phyloP scores from a whole-genome alignment of 2,329 filamentous ascomycete genomes.

The Dactylellina sp. region DNA sequence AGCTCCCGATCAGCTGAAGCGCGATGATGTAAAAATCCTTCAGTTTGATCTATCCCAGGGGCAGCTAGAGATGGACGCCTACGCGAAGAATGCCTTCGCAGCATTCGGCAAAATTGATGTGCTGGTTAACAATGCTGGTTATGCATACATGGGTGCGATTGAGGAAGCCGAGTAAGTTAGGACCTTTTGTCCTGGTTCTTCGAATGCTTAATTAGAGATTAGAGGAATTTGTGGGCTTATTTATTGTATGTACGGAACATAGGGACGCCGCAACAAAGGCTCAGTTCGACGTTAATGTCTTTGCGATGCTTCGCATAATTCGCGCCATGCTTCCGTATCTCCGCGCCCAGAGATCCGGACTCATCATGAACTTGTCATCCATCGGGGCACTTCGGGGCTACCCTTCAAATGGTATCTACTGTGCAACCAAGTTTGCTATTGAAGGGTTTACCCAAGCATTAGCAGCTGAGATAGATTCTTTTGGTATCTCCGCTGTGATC shows the following conservation, averaged over 20 bases:
- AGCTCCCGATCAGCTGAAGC: constrained; percentile 62
- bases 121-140: constrained; percentile 67
- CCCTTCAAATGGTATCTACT: constrained; percentile 65
- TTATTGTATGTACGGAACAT: constrained; percentile 58
- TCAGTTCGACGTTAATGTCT: constrained; percentile 69
- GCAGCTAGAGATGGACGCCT: constrained; percentile 62
- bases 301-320: constrained; percentile 68
- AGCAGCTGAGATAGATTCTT: constrained; percentile 65
- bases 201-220: neutral
- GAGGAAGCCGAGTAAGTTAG: constrained; percentile 65
- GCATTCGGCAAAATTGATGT: constrained; percentile 65
- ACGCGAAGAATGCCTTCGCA: constrained; percentile 62
- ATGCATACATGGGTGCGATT: constrained; percentile 65
- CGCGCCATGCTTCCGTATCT: constrained; percentile 68
- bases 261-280: constrained; percentile 64
- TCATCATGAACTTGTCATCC: constrained; percentile 67
- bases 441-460: constrained; percentile 66
- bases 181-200: neutral
- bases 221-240: too few relatives aligned
- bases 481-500: constrained; percentile 66
- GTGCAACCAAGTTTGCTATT: constrained; percentile 66
- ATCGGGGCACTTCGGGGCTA: constrained; percentile 65
- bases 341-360: constrained; percentile 64
- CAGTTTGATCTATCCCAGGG: constrained; percentile 65
- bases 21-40: constrained; percentile 62